A percentile compares a stretch with the other conserved stretches of the same genome.
Conservation (phyloP, 495 filamentous ascomycete species). For the Venustampulla echinocandica region DNA sequence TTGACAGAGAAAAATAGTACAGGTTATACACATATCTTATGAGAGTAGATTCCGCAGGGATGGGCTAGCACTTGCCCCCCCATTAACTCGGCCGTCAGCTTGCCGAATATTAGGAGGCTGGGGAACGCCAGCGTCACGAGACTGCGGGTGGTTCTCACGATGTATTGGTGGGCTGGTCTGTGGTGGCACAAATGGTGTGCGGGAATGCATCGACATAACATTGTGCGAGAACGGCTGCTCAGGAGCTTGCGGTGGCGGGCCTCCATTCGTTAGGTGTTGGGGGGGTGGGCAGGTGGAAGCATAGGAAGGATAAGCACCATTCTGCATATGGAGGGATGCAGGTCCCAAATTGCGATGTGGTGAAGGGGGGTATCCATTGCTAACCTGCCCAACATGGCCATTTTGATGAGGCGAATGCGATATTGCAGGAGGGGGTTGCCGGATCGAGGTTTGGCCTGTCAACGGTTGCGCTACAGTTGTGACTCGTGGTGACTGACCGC, state of each 20-base stretch:
- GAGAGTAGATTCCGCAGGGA: conserved; percentile 68
- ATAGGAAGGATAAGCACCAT: conserved; percentile 18
- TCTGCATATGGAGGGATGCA: conserved; percentile 13
- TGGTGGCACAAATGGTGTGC: conserved; percentile 20
- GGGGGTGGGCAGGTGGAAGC: conserved; percentile 17
- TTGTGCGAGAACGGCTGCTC: conserved; percentile 25
- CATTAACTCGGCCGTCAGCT: conserved; percentile 37
- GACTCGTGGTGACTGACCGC: conserved; percentile 28
- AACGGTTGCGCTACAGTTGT: conserved; percentile 12
- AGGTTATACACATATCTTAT: no score
- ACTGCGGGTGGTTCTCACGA: conserved; percentile 7
- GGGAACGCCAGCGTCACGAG: conserved; percentile 12
- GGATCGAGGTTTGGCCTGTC: conserved; percentile 8
- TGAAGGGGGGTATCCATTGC: conserved; percentile 31
- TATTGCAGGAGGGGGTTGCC: conserved; percentile 7
- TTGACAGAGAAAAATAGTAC: no score
- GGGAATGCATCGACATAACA: conserved; percentile 21
- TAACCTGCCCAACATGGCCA: conserved; percentile 10
- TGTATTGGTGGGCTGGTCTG: conserved; percentile 20
- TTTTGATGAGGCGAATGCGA: conserved; percentile 21
- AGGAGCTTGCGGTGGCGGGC: conserved; percentile 21
- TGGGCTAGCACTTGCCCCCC: conserved; percentile 65
- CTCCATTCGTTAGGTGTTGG: conserved; percentile 25
- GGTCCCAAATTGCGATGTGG: conserved; percentile 27
- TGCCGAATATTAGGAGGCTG: conserved; percentile 13